A percentile compares a stretch with the other conserved stretches of the same genome.
Conservation (phyloP, 805 yeast species). For the Middelhovenomyces tepae region DNA sequence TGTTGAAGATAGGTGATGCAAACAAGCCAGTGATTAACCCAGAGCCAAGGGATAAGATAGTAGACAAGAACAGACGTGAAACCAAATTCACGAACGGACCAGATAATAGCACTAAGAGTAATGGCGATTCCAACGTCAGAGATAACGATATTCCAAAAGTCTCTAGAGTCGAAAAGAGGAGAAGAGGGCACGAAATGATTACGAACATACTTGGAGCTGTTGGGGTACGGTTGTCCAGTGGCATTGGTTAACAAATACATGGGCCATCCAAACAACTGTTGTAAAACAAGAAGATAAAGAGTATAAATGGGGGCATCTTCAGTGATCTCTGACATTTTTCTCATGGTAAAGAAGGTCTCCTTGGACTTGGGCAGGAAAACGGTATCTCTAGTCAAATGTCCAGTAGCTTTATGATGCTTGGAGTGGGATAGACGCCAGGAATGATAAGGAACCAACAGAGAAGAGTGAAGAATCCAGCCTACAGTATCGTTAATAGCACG, state of each 20-base stretch:
- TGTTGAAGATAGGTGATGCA: slow-evolving; percentile 81
- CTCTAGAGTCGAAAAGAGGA: slow-evolving; percentile 65
- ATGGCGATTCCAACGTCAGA: slow-evolving; percentile 63
- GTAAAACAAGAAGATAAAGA: slow-evolving; percentile 44
- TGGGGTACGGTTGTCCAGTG: slow-evolving; percentile 61
- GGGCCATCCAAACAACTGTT: slow-evolving; percentile 76
- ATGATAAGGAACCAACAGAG: slow-evolving; percentile 73
- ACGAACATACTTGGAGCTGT: slow-evolving; percentile 38
- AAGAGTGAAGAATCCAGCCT: slow-evolving; percentile 79
- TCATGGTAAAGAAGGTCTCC: slow-evolving; percentile 41
- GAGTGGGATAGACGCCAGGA: slow-evolving; percentile 81
- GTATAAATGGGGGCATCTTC: slow-evolving; percentile 72
- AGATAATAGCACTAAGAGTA: slow-evolving; percentile 45
- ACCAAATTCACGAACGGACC: slow-evolving; percentile 56
- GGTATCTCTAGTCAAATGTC: slow-evolving; percentile 73
- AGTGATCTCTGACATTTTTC: slow-evolving; percentile 42
- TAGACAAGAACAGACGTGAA: slow-evolving; percentile 51
- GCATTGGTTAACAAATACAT: slow-evolving; percentile 58
- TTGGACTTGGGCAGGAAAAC: slow-evolving; percentile 71
- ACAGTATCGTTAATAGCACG: slow-evolving; percentile 65
- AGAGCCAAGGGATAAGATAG: slow-evolving; percentile 70
- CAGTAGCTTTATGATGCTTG: slow-evolving; percentile 87
- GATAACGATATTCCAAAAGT: slow-evolving; percentile 61
- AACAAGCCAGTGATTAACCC: slow-evolving; percentile 86
- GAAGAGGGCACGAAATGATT: slow-evolving; percentile 69